Evolutionary conservation across 768 basidiomycete genomes (phyloP).

Genomic region (Pleurotus cornucopiae): DNA sequence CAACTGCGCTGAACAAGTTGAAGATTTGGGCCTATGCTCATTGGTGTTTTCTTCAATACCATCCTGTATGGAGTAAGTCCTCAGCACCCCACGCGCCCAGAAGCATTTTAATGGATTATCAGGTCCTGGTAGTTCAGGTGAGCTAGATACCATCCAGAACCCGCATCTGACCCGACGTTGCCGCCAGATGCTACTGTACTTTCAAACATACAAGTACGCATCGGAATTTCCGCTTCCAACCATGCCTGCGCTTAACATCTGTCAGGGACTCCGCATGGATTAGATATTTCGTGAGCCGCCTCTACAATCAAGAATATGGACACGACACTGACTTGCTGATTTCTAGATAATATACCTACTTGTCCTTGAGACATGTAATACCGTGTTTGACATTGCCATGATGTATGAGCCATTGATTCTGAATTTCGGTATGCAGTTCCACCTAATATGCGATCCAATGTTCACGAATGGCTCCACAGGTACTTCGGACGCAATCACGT

Average conservation of each 20-base stretch:
- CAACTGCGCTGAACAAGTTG: not conserved
- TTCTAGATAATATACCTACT: constrained; percentile 28
- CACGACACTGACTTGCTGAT: too few relatives aligned
- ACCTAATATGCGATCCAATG: not conserved
- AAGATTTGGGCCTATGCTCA: constrained; percentile 14
- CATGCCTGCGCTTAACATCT: not conserved
- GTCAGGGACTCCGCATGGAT: constrained; percentile 29
- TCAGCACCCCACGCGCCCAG: not conserved
- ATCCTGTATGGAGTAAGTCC: constrained; percentile 12
- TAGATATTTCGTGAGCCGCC: constrained; percentile 23
- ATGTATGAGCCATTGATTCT: constrained; percentile 36
- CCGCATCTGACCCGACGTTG: not conserved
- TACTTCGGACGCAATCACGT: constrained; percentile 16
- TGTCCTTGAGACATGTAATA: constrained; percentile 31
- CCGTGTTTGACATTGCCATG: constrained; percentile 28
- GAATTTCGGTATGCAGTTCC: constrained; percentile 23
- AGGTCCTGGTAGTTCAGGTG: constrained; percentile 28
- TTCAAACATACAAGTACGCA: constrained; percentile 27
- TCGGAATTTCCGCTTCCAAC: not conserved
- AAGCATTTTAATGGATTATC: not conserved
- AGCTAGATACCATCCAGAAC: not conserved
- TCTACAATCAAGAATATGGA: not conserved
- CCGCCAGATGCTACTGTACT: constrained; percentile 28
- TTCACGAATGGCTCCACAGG: constrained; percentile 10
- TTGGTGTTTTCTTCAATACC: constrained; percentile 14